Percentiles rank a stretch among this genome's conserved stretches.
Evolutionary conservation across 371 early-diverging fungal genomes (phyloP).

Genomic region (Chytridium lagenaria): DNA sequence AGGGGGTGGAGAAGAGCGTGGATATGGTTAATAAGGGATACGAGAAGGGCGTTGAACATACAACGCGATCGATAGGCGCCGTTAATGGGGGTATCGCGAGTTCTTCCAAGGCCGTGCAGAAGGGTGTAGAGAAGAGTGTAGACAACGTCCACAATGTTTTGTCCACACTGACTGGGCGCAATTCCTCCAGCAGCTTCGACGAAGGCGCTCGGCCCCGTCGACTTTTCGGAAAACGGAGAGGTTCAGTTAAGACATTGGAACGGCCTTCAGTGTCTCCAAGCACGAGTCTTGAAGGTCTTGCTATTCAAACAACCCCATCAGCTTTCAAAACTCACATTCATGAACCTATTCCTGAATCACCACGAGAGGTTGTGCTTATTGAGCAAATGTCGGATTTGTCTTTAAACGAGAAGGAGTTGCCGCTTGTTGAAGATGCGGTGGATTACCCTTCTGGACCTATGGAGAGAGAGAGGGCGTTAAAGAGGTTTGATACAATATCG

Average conservation of each 20-base stretch:
- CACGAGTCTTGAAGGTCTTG: neutral
- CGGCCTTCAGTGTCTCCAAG: neutral
- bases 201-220: neutral
- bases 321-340: neutral
- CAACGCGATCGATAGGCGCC: neutral
- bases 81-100: neutral
- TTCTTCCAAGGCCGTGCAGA: too few relatives aligned
- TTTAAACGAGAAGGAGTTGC: neutral
- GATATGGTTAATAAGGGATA: neutral
- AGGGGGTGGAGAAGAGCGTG: neutral
- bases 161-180: neutral
- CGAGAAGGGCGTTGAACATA: neutral
- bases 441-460: neutral
- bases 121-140: neutral
- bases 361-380: neutral
- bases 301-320: neutral
- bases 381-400: neutral
- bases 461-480: neutral
- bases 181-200: neutral
- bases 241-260: neutral
- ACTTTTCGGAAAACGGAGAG: neutral
- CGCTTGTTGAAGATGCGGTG: neutral
- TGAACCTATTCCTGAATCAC: neutral
- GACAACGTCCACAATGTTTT: conserved; percentile 8
- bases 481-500: conserved; percentile 11